phyloP scores from a whole-genome alignment of 1,284 basidiomycete species.

The Sporisorium graminicola region DNA sequence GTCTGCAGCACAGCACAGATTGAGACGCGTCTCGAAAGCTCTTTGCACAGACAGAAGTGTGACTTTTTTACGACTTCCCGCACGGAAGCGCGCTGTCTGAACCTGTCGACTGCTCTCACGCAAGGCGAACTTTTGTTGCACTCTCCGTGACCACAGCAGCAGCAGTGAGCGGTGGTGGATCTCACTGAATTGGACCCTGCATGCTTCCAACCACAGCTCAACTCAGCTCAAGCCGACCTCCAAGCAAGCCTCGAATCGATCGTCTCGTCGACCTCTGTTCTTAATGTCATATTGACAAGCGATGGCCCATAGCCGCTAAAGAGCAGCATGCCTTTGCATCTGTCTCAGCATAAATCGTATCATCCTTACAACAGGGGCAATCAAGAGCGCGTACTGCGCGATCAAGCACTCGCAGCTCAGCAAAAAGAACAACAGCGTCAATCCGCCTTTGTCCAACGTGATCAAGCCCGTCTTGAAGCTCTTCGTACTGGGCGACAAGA shows the following conservation, averaged over 20 bases:
- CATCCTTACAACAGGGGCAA: slow-evolving; percentile 25
- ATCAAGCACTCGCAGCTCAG: slow-evolving; percentile 12
- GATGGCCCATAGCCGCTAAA: background rate
- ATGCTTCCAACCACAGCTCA: background rate
- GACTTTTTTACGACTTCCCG: slow-evolving; percentile 19
- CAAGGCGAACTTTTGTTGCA: background rate
- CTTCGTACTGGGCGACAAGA: slow-evolving; percentile 9
- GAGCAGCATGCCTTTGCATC: slow-evolving; percentile 36
- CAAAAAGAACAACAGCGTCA: slow-evolving; percentile 13
- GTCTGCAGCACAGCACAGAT: slow-evolving; percentile 3
- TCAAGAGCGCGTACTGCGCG: slow-evolving; percentile 2
- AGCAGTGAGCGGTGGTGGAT: too few species aligned
- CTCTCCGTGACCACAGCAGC: background rate
- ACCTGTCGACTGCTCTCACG: background rate
- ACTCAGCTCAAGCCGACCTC: slow-evolving; percentile 3
- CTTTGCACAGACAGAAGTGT: slow-evolving; percentile 4
- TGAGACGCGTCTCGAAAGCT: slow-evolving; percentile 25
- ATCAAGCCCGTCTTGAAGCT: slow-evolving; percentile 20
- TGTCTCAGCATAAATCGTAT: slow-evolving; percentile 32
- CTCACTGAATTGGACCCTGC: slow-evolving; percentile 21
- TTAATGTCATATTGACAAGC: too few species aligned
- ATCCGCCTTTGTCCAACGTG: slow-evolving; percentile 13
- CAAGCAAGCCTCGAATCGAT: background rate
- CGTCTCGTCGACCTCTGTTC: background rate
- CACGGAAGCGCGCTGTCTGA: slow-evolving; percentile 14